phyloP scores from a whole-genome alignment of 768 basidiomycete genomes.

The Tremella mesenterica region DNA sequence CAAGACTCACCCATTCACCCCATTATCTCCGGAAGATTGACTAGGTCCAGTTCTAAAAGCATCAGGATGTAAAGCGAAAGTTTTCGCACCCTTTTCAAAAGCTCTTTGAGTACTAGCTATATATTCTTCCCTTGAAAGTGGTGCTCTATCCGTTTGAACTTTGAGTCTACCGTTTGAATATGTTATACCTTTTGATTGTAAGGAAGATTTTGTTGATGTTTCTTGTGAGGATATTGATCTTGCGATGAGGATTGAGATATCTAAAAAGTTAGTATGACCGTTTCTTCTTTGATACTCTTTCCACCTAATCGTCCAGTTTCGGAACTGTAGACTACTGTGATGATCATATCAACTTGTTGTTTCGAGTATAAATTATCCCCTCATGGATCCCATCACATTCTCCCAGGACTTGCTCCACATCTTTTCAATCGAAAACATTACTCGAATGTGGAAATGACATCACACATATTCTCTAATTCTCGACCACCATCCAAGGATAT shows the following conservation, averaged over 20 bases:
- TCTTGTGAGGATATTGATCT: conserved; percentile 12
- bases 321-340: not conserved
- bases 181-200: conserved; percentile 19
- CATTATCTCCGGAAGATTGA: too few species aligned
- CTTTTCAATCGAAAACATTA: too few species aligned
- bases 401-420: not conserved
- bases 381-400: not conserved
- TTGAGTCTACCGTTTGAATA: conserved; percentile 17
- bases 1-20: too few species aligned
- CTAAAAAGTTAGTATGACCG: not conserved
- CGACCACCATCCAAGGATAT: not conserved
- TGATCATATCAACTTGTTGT: not conserved
- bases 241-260: conserved; percentile 2
- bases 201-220: conserved; percentile 7
- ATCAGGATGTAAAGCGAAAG: conserved; percentile 27
- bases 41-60: conserved; percentile 20
- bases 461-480: not conserved
- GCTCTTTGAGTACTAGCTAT: conserved; percentile 27
- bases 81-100: conserved; percentile 29
- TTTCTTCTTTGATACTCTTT: not conserved
- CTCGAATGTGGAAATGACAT: not conserved
- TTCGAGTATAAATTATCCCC: not conserved
- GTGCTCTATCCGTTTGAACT: conserved; percentile 24
- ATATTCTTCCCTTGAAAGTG: conserved; percentile 30
- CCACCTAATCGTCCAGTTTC: not conserved